phyloP scores from a whole-genome alignment of 345 rosid species.

The Syzygium jambos region DNA sequence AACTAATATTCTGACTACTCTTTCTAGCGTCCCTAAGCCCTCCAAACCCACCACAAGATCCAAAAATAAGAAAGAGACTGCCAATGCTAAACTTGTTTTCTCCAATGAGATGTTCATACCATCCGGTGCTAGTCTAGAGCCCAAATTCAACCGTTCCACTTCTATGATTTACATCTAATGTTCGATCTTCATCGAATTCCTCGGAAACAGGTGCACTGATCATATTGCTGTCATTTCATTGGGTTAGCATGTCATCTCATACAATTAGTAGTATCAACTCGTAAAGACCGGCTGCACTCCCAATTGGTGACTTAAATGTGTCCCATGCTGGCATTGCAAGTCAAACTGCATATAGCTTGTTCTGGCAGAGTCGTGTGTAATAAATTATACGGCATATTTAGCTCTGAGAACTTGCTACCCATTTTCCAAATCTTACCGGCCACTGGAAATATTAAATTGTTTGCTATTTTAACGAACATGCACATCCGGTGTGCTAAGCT shows the following conservation, averaged over 20 bases:
- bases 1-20: neutral
- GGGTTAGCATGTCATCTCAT: neutral
- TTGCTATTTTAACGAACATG: neutral
- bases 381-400: neutral
- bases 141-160: neutral
- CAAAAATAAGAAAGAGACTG: neutral
- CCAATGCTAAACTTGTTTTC: neutral
- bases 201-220: neutral
- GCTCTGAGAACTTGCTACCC: neutral
- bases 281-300: neutral
- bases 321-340: neutral
- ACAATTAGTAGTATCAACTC: neutral
- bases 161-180: neutral
- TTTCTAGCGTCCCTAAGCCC: neutral
- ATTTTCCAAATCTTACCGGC: neutral
- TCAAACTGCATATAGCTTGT: neutral
- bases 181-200: neutral
- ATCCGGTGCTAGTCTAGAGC: neutral
- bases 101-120: neutral
- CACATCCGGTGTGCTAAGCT: neutral
- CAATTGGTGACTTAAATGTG: neutral
- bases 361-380: neutral
- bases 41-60: neutral
- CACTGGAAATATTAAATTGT: neutral
- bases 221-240: neutral